A percentile compares a stretch with the other conserved stretches of the same genome.
phyloP scores from a whole-genome alignment of 352 stramenopile species.

The Pythium myriotylum region DNA sequence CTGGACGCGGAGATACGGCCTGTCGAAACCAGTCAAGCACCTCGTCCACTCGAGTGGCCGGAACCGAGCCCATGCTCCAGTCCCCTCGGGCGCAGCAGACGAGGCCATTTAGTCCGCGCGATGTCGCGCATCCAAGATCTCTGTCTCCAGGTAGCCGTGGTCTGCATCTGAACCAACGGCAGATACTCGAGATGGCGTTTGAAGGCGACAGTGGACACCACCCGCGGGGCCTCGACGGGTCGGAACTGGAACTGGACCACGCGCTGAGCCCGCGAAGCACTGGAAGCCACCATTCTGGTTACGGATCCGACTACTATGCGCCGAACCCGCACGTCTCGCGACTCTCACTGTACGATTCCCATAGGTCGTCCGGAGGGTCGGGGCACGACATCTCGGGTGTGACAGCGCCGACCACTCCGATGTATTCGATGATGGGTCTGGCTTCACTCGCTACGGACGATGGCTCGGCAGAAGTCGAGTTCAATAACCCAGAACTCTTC shows the following conservation, averaged over 20 bases:
- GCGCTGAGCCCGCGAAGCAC: slow-evolving; percentile 6
- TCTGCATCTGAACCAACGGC: slow-evolving; percentile 7
- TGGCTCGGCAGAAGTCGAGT: slow-evolving; percentile 59
- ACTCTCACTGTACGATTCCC: neutral
- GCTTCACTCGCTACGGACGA: slow-evolving; percentile 24
- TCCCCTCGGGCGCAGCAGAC: slow-evolving; percentile 7
- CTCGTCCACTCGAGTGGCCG: no score
- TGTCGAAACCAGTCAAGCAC: no score
- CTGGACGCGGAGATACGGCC: no score
- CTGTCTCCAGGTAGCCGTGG: neutral
- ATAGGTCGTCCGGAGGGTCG: slow-evolving; percentile 5
- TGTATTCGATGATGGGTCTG: slow-evolving; percentile 2
- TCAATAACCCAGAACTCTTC: slow-evolving; percentile 67
- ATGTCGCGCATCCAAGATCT: neutral
- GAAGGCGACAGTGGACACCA: slow-evolving; percentile 22
- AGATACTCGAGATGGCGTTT: slow-evolving; percentile 50
- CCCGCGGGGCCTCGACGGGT: neutral
- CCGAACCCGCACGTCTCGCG: neutral
- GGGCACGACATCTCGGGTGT: slow-evolving; percentile 18
- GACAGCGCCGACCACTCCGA: slow-evolving; percentile 17
- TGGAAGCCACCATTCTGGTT: neutral
- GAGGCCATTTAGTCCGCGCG: slow-evolving; percentile 21
- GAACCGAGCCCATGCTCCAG: slow-evolving; percentile 1
- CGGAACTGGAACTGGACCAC: neutral
- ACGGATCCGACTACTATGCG: neutral